phyloP scores from a whole-genome alignment of 2,329 filamentous ascomycete species.

The Colletotrichum sp. region DNA sequence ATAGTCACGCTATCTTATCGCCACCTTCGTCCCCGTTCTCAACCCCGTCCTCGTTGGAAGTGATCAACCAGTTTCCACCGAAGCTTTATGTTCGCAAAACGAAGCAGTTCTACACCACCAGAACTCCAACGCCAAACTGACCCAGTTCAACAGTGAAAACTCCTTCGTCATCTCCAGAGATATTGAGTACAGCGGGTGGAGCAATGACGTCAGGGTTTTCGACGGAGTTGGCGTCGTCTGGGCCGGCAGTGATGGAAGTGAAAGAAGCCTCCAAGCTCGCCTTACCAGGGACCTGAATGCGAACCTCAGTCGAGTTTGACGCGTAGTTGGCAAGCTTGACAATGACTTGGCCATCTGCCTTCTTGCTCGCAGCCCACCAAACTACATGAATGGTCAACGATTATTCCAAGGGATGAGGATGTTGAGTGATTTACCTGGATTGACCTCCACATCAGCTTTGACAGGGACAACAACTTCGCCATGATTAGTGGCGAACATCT shows the following conservation, averaged over 20 bases:
- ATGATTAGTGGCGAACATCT: neutral
- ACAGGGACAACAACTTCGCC: neutral
- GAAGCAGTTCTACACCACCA: neutral
- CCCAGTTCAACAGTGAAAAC: neutral
- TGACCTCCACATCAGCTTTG: neutral
- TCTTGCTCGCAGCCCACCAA: neutral
- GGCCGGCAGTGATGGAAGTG: neutral
- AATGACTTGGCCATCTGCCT: neutral
- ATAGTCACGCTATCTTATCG: neutral
- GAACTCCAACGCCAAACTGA: neutral
- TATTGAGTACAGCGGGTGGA: neutral
- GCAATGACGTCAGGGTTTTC: neutral
- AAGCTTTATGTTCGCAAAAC: fast-evolving
- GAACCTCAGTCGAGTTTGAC: neutral
- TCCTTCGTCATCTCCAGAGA: neutral
- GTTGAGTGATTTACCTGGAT: neutral
- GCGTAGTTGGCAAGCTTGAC: neutral
- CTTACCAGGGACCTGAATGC: neutral
- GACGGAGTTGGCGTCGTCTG: neutral
- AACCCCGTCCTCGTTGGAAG: neutral
- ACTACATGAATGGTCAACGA: neutral
- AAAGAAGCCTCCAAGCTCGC: neutral
- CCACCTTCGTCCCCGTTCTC: neutral
- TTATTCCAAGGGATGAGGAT: neutral
- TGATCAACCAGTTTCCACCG: neutral